Base-by-base conservation (phyloP, 345 rosid genomes). In the Luvunga scandens region DNA sequence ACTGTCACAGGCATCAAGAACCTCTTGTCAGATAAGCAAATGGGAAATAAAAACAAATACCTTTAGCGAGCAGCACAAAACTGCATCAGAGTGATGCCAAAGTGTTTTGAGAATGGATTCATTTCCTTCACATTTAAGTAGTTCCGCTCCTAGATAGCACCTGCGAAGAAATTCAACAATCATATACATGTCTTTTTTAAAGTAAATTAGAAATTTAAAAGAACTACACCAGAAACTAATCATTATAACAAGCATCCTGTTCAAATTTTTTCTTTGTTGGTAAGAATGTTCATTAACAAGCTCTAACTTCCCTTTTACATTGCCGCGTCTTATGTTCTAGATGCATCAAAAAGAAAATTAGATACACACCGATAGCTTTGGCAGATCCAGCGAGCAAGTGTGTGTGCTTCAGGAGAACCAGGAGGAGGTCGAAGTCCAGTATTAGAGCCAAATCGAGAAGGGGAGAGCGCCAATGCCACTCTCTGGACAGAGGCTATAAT, bases 401-500 rank as follows among this genome's bases (percentile, higher is more conserved):
- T 91, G 53, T 89, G 97, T 36, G 98, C 99, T 87, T 93, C 99
- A 5, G 98, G 98, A 59, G 90, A 85, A 33, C 89, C 94, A 0
- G 93, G 94, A 36, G 94, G 92, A 19, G 92, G 84, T 61, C 89
- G 86, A 27, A 93, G 78, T 61, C 92, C 91, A 1, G 87, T 84
- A 12, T 78, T 84, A 67, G 90, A 85, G 68, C 97, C 93, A 64
- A 87, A 84, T 76, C 86, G 80, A 62, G 97, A 85, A 78, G 99
- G 98, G 19, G 97, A 95, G 7, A 95, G 95, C 3, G 99, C 99
- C 78, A 95, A 85, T 12, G 99, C 99, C 27, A 95, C 99, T 77
- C 99, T 87, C 83, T 95, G 99, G 31, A 95, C 97, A 3, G 99
- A 92, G 0, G 95, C 90, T 65, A 95, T 95, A 77, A 95, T 90